Evolutionary conservation across 2,329 filamentous ascomycete species (phyloP).

Genomic region (Xylariaceae sp.): DNA sequence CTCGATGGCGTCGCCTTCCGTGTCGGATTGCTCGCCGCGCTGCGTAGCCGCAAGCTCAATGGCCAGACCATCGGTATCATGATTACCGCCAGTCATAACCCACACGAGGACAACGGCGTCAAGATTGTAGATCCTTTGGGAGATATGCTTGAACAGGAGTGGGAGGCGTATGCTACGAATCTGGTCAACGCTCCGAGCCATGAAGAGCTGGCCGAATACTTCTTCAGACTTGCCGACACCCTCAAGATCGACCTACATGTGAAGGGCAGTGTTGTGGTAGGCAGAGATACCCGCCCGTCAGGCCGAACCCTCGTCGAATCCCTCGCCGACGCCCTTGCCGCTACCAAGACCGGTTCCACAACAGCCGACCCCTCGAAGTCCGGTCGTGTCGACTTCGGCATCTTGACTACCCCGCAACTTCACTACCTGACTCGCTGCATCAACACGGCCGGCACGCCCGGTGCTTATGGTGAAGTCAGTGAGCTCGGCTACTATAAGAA

Average conservation of each 20-base stretch:
- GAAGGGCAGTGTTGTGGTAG: slow-evolving; percentile 78
- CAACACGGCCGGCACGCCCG: slow-evolving; percentile 84
- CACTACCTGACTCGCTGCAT: slow-evolving; percentile 93
- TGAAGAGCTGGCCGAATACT: slow-evolving; percentile 68
- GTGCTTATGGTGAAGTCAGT: slow-evolving; percentile 82
- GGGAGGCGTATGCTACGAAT: slow-evolving; percentile 83
- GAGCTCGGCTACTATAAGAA: slow-evolving; percentile 96
- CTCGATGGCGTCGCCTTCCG: slow-evolving; percentile 90
- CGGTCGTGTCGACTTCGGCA: slow-evolving; percentile 82
- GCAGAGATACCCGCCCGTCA: slow-evolving; percentile 87
- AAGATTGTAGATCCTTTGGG: slow-evolving; percentile 97
- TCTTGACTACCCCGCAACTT: slow-evolving; percentile 93
- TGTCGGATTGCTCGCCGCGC: slow-evolving; percentile 80
- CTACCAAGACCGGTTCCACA: slow-evolving; percentile 67
- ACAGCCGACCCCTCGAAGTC: too few relatives aligned
- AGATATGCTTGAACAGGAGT: slow-evolving; percentile 94
- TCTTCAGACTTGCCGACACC: slow-evolving; percentile 67
- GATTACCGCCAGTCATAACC: slow-evolving; percentile 93
- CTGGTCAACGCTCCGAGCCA: slow-evolving; percentile 81
- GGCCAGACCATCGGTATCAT: slow-evolving; percentile 93
- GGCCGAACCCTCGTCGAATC: slow-evolving; percentile 77
- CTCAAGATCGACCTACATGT: slow-evolving; percentile 68
- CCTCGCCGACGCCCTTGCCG: slow-evolving; percentile 72
- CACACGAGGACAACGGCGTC: slow-evolving; percentile 82
- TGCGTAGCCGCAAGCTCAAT: slow-evolving; percentile 84